Conservation (phyloP, 768 basidiomycete genomes). For the Suillus variegatus region DNA sequence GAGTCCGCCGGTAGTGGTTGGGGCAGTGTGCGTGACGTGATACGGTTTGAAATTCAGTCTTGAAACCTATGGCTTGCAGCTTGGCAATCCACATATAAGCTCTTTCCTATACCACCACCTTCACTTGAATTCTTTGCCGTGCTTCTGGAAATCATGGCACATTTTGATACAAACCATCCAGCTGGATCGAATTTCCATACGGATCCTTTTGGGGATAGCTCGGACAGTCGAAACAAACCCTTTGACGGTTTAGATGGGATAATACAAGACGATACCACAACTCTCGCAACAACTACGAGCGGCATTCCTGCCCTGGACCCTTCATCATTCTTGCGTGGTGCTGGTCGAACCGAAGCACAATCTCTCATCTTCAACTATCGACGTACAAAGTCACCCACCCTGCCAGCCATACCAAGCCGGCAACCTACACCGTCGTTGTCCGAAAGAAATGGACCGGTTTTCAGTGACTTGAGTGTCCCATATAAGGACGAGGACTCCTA, state of each 20-base stretch:
- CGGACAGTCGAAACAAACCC: conserved; percentile 22
- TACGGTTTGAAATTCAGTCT: background rate
- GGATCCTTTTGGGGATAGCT: conserved; percentile 29
- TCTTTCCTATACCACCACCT: conserved; percentile 9
- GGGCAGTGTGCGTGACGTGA: background rate
- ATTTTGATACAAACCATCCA: conserved; percentile 13
- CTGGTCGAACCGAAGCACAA: conserved; percentile 23
- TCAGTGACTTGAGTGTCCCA: conserved; percentile 12
- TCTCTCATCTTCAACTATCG: conserved; percentile 29
- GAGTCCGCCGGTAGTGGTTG: background rate
- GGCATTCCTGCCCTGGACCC: conserved; percentile 19
- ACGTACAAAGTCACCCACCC: conserved; percentile 17
- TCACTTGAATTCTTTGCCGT: conserved; percentile 14
- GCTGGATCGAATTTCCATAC: conserved; percentile 10
- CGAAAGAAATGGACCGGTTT: conserved; percentile 9
- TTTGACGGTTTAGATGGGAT: conserved; percentile 15
- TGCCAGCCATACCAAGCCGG: conserved; percentile 13
- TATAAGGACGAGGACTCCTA: conserved; percentile 27
- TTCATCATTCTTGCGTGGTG: conserved; percentile 3
- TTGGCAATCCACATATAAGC: background rate
- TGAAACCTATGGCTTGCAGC: background rate
- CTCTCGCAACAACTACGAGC: conserved; percentile 23
- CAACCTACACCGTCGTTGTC: conserved; percentile 19
- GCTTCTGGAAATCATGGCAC: conserved; percentile 29
- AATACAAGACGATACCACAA: conserved; percentile 20